A percentile compares a stretch with the other conserved stretches of the same genome.
These are phyloP conservation scores for Myxozyma neglecta DNA, from an alignment of 805 yeast genomes.

Conservation along the genomic window DNA sequence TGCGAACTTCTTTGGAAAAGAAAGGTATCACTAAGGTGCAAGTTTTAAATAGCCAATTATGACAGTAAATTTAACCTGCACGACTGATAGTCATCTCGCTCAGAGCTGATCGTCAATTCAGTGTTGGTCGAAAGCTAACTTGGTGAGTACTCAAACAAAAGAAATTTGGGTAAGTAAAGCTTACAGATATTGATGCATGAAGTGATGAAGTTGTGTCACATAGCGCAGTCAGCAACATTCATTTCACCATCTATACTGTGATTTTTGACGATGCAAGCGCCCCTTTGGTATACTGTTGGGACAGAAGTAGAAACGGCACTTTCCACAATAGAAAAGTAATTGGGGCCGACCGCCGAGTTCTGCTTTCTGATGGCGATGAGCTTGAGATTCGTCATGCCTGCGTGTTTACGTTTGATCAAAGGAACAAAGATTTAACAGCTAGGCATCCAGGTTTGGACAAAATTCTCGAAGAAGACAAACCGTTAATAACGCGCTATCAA, in stretches of 20 bases:
- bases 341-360: constrained; percentile 24
- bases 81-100: constrained; percentile 6
- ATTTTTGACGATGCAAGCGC: constrained; percentile 28
- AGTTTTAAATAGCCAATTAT: not conserved
- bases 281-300: constrained; percentile 34
- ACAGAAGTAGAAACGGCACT: constrained; percentile 33
- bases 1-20: constrained; percentile 11
- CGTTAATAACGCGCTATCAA: constrained; percentile 6
- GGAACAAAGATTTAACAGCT: not conserved
- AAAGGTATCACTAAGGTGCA: constrained; percentile 6
- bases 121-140: constrained; percentile 24
- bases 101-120: not conserved
- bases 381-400: constrained; percentile 33
- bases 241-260: constrained; percentile 31
- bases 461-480: constrained; percentile 3
- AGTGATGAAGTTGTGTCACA: constrained; percentile 25
- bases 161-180: not conserved
- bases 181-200: not conserved
- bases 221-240: constrained; percentile 29
- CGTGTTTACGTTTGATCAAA: constrained; percentile 28
- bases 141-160: constrained; percentile 12
- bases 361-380: constrained; percentile 31
- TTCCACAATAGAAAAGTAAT: constrained; percentile 29
- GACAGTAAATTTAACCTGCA: no score
- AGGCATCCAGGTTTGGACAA: not conserved